Evolutionary conservation across 805 yeast genomes (phyloP).

Genomic region (Yueomyces sp.): DNA sequence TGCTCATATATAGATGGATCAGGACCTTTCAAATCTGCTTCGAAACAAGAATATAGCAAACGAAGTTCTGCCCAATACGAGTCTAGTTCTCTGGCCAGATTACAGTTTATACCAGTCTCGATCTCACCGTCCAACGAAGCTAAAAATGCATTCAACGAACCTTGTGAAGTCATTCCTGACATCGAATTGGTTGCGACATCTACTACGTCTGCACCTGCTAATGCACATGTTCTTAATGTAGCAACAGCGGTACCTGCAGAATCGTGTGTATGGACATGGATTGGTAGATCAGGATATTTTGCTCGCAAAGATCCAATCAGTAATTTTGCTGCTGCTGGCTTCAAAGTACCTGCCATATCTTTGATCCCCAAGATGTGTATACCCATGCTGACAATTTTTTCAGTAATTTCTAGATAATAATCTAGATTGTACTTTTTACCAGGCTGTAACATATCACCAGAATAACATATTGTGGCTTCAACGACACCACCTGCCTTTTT

Average conservation of each 20-base stretch:
- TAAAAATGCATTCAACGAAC: constrained; percentile 80
- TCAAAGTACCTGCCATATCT: constrained; percentile 98
- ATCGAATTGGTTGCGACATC: constrained; percentile 93
- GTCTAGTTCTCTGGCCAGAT: constrained; percentile 68
- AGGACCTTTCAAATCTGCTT: constrained; percentile 96
- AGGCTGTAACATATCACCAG: constrained; percentile 92
- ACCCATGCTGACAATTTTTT: constrained; percentile 77
- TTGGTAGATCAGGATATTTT: constrained; percentile 81
- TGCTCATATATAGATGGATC: constrained; percentile 97
- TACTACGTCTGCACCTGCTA: constrained; percentile 94
- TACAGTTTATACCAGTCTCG: constrained; percentile 54
- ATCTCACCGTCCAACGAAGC: constrained; percentile 82
- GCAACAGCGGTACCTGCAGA: constrained; percentile 99
- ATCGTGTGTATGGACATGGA: constrained; percentile 97
- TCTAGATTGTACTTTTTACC: constrained; percentile 90
- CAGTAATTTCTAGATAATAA: constrained; percentile 72
- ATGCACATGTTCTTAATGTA: constrained; percentile 83
- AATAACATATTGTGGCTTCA: constrained; percentile 94
- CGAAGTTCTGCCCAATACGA: constrained; percentile 98
- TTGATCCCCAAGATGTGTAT: constrained; percentile 93
- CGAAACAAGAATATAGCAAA: constrained; percentile 86
- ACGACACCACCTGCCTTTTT: constrained; percentile 97
- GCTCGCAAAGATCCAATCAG: constrained; percentile 70
- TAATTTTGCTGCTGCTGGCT: constrained; percentile 79
- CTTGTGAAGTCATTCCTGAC: constrained; percentile 97